Base-by-base conservation (phyloP, 345 rosid genomes). In the Salix caprea region DNA sequence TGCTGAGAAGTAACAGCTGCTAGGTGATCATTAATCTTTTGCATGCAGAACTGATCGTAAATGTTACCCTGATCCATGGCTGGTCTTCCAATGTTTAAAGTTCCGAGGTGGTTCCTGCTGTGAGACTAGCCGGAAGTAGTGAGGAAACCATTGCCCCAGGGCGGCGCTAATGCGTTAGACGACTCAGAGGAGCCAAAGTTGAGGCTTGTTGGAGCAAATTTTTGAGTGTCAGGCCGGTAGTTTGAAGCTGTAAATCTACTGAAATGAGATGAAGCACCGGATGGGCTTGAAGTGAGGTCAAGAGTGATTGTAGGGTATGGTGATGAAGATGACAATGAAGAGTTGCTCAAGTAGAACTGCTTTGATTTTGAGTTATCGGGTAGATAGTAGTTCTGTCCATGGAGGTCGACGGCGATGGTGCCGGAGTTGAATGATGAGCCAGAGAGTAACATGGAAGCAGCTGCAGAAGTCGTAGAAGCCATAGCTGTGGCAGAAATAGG, bases 401-500 rank as follows among this genome's bases (percentile, higher is more conserved):
- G 91, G 70, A 87, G 91, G 76, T 79, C 78, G 21, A 80, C 61
- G 36, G 84, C 30, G 58, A 79, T 71, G 44, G 83, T 15, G 66
- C 30, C 50, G 24, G 77, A 44, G 72, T 71, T 36, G 13, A 77
- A 36, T 28, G 80, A 76, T 5, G 97, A 82, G 56, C 91, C 89
- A 3, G 97, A 88, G 60, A 88, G 80, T 3, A 92, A 86, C 97
- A 95, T 95, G 42, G 91, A 88, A 62, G 96, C 99, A 0, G 99
- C 99, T 1, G 97, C 97, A 1, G 96, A 89, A 65, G 97, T 95
- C 68, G 99, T 88, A 67, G 97, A 92, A 74, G 97, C 97, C 97
- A 95, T 92, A n/a, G 97, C 91, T 1, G 97, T 93, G 52, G 99
- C 99, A 15, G 99, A 84, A 65, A 88, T 70, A 4, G 97, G 88